Evolutionary conservation across 371 early-diverging fungal species (phyloP).

Genomic region (Mucor irregularis): DNA sequence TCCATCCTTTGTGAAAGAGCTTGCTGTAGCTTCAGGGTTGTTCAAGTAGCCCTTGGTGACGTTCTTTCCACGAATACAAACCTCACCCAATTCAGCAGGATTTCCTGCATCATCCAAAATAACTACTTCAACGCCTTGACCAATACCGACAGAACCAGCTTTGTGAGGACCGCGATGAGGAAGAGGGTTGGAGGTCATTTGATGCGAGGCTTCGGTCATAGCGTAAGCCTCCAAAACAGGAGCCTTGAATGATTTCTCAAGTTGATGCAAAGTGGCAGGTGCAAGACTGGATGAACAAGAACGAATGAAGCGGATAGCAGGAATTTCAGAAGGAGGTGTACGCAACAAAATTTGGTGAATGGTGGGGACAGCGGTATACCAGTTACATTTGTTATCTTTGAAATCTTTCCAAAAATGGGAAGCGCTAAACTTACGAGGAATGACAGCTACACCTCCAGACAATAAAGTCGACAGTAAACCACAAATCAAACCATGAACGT

Average conservation of each 20-base stretch:
- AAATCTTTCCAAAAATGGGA: slow-evolving; percentile 82
- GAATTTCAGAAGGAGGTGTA: slow-evolving; percentile 48
- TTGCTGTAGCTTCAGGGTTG: slow-evolving; percentile 75
- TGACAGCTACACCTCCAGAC: slow-evolving; percentile 77
- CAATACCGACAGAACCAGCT: slow-evolving; percentile 82
- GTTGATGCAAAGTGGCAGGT: slow-evolving; percentile 68
- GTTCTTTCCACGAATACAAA: slow-evolving; percentile 81
- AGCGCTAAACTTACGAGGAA: slow-evolving; percentile 82
- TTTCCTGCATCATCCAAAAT: slow-evolving; percentile 71
- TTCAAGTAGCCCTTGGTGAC: slow-evolving; percentile 82
- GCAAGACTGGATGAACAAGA: slow-evolving; percentile 84
- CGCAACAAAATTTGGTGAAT: slow-evolving; percentile 84
- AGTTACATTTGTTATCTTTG: slow-evolving; percentile 57
- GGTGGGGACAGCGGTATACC: slow-evolving; percentile 90
- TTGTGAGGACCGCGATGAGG: slow-evolving; percentile 71
- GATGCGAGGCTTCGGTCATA: slow-evolving; percentile 92
- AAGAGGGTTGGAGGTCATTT: slow-evolving; percentile 86
- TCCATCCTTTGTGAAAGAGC: slow-evolving; percentile 63
- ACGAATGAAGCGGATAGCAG: slow-evolving; percentile 79
- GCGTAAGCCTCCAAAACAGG: slow-evolving; percentile 91
- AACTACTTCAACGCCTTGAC: slow-evolving; percentile 78
- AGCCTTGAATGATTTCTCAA: slow-evolving; percentile 72
- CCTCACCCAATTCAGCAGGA: slow-evolving; percentile 70
- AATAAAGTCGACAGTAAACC: slow-evolving; percentile 73
- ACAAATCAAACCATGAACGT: slow-evolving; percentile 88